Conservation (phyloP, 2,329 filamentous ascomycete genomes). For the Biscogniauxia marginata region DNA sequence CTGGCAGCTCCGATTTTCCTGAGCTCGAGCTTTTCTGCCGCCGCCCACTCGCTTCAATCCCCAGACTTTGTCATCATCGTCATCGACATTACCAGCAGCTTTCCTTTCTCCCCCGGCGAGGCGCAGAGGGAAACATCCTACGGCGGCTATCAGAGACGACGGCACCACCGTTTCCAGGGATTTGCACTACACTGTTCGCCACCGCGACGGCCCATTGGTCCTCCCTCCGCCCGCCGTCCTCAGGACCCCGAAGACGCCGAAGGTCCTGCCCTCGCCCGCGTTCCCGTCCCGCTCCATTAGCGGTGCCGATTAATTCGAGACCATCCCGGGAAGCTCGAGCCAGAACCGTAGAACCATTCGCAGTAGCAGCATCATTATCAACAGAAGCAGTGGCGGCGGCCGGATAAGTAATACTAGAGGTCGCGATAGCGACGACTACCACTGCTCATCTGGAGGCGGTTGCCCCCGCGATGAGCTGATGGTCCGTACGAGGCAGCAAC, state of each 20-base stretch:
- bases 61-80: neutral
- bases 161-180: too few relatives aligned
- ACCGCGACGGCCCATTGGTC: slow-evolving; percentile 4
- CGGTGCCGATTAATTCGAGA: slow-evolving; percentile 14
- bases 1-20: neutral
- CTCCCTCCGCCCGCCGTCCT: neutral
- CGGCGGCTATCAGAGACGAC: too few relatives aligned
- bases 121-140: too few relatives aligned
- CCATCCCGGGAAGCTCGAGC: slow-evolving; percentile 1
- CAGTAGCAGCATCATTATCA: slow-evolving; percentile 3
- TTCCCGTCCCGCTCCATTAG: slow-evolving; percentile 5
- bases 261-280: neutral
- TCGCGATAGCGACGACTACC: slow-evolving; percentile 6
- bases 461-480: too few relatives aligned
- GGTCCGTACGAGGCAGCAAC: too few relatives aligned
- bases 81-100: neutral
- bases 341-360: neutral
- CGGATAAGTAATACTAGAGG: neutral
- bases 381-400: neutral
- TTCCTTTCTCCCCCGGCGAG: too few relatives aligned
- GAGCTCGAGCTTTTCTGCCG: neutral
- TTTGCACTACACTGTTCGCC: slow-evolving; percentile 4
- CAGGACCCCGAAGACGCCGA: slow-evolving; percentile 1
- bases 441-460: too few relatives aligned
- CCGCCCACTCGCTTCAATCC: neutral